These are phyloP conservation scores for Ascochyta lentis DNA, from an alignment of 2,329 filamentous ascomycete species.

Conservation along the genomic window DNA sequence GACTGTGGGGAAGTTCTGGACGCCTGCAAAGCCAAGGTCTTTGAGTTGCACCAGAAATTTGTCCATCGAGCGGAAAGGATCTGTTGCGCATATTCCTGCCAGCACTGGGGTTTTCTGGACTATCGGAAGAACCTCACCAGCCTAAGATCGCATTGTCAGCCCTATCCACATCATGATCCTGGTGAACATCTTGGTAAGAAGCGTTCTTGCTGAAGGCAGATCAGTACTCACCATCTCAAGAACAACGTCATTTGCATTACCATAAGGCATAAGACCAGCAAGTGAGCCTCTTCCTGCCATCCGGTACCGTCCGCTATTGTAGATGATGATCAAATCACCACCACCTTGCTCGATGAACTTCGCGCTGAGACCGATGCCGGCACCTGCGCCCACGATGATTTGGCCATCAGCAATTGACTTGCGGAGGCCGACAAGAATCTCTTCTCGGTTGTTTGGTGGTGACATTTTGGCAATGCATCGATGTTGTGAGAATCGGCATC, in stretches of 20 bases:
- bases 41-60: constrained; percentile 66
- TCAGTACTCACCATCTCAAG: constrained; percentile 65
- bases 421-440: constrained; percentile 62
- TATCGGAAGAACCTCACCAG: constrained; percentile 70
- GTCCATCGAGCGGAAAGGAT: constrained; percentile 70
- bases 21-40: constrained; percentile 69
- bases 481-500: background rate
- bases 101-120: constrained; percentile 70
- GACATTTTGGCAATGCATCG: constrained; percentile 53
- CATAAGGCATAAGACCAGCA: constrained; percentile 74
- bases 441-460: constrained; percentile 62
- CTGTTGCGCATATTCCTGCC: constrained; percentile 73
- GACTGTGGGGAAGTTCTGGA: constrained; percentile 78
- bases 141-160: constrained; percentile 46
- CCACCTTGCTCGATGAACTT: constrained; percentile 74
- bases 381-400: constrained; percentile 72
- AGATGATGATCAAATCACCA: constrained; percentile 73
- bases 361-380: constrained; percentile 72
- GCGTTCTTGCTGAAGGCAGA: too few species aligned
- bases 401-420: constrained; percentile 62
- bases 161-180: background rate
- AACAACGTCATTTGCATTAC: constrained; percentile 73
- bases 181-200: background rate
- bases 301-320: constrained; percentile 74
- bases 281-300: constrained; percentile 75